Evolutionary conservation across 352 stramenopile genomes (phyloP).

Genomic region (Pythium monospermum): DNA sequence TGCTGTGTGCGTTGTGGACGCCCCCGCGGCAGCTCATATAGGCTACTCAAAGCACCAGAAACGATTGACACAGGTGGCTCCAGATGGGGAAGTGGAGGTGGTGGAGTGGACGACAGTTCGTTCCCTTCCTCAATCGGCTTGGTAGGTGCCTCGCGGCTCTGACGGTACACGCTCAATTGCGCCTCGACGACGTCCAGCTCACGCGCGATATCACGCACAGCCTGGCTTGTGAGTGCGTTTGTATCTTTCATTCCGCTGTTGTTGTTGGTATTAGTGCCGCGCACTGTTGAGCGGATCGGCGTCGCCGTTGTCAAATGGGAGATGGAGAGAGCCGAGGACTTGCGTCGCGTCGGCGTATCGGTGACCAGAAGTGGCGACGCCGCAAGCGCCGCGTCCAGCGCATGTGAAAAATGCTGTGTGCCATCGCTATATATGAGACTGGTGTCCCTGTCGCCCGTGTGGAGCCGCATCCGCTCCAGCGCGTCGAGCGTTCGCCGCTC

Average conservation of each 20-base stretch:
- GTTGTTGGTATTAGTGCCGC: no score
- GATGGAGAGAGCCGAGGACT: conserved; percentile 17
- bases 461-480: conserved; percentile 6
- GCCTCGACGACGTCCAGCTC: conserved; percentile 14
- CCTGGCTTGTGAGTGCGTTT: background rate
- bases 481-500: conserved; percentile 6
- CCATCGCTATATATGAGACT: background rate
- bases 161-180: conserved; percentile 27
- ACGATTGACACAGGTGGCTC: no score
- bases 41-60: no score
- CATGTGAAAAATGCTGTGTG: background rate
- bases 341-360: conserved; percentile 5
- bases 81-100: no score
- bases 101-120: no score
- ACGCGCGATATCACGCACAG: conserved; percentile 4
- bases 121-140: no score
- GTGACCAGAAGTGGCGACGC: background rate
- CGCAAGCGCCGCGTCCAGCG: background rate
- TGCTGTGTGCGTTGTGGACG: conserved; percentile 17
- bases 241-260: background rate
- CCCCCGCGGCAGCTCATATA: no score
- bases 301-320: conserved; percentile 16
- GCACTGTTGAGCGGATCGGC: background rate
- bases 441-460: background rate
- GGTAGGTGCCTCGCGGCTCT: background rate